Conservation (phyloP, 2,329 filamentous ascomycete genomes). For the Mycocentrospora acerina region DNA sequence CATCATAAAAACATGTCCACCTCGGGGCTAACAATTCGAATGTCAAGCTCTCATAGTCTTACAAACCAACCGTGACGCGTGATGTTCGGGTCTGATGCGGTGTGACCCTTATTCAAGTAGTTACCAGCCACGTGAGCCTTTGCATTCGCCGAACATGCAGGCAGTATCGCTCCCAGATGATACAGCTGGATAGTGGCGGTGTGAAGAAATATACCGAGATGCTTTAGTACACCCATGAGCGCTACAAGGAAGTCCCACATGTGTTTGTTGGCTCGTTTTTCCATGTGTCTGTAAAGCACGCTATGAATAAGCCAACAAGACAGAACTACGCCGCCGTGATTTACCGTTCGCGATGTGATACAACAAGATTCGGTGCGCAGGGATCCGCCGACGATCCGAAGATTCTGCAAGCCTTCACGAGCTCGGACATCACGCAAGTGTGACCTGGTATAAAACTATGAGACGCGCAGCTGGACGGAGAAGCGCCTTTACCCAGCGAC, state of each 20-base stretch:
- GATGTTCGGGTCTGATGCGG: conserved; percentile 24
- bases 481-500: conserved; percentile 9
- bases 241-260: not conserved
- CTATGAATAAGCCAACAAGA: conserved; percentile 1
- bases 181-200: not conserved
- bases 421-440: conserved; percentile 9
- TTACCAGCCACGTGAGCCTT: conserved; percentile 27
- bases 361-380: conserved; percentile 7
- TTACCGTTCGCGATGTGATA: conserved; percentile 12
- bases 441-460: no score
- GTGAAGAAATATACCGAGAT: not conserved
- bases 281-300: not conserved
- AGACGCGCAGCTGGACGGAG: no score
- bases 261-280: no score
- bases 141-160: conserved; percentile 9
- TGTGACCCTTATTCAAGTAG: conserved; percentile 18
- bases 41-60: conserved; percentile 12
- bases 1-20: no score
- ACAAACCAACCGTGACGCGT: conserved; percentile 12
- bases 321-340: conserved; percentile 13
- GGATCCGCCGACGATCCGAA: conserved; percentile 10
- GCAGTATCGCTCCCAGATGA: not conserved
- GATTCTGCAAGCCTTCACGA: conserved; percentile 1
- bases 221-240: not conserved
- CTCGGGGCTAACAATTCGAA: conserved; percentile 1